Evolutionary conservation across 345 rosid species (phyloP), one percentile per base, ranked within the genome.

Genomic region (Pistacia integerrima): DNA sequence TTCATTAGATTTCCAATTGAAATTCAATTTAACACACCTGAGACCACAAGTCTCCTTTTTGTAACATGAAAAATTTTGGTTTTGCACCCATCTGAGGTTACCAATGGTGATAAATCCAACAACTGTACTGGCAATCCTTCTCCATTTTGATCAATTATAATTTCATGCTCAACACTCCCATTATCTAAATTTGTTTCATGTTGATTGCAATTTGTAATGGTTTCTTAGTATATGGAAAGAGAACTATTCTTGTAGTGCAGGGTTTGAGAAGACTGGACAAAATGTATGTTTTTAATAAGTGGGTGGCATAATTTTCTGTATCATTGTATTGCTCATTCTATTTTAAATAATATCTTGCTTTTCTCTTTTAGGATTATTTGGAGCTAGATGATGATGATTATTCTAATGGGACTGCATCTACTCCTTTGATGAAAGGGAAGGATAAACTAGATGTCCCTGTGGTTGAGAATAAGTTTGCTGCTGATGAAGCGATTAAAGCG

Each of bases 301-400:
- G 55, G 14, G 60, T 60, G 4, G 18, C 20, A 62, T 60, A 12
- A 10, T n/a, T 51, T 52, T 55, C 62, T 74, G 20, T 46, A n/a
- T 52, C 38, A 18, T 73, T 51, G 22, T 63, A 30, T 14, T 48
- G 51, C 33, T 38, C 9, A 7, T 46, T 69, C 18, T 38, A 18
- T 48, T 51, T 55, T 63, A 12, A 30, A 33, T 73, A 48, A 16
- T 3, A 1, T 18, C 13, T 59, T 67, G 54, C 16, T 36, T 46
- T 12, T 51, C 33, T 57, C 73, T 75, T 75, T 70, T 82, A 96
- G 99, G 98, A 93, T 81, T 82, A 75, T 76, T 62, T 93, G 80
- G 96, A 90, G 56, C 75, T 88, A 88, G 99, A 92, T 74, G 93
- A 90, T 76, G 95, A 90, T 52, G 83, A 69, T 51, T 52, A 67